phyloP scores from a whole-genome alignment of 345 rosid genomes.

The Pugionium cornutum region DNA sequence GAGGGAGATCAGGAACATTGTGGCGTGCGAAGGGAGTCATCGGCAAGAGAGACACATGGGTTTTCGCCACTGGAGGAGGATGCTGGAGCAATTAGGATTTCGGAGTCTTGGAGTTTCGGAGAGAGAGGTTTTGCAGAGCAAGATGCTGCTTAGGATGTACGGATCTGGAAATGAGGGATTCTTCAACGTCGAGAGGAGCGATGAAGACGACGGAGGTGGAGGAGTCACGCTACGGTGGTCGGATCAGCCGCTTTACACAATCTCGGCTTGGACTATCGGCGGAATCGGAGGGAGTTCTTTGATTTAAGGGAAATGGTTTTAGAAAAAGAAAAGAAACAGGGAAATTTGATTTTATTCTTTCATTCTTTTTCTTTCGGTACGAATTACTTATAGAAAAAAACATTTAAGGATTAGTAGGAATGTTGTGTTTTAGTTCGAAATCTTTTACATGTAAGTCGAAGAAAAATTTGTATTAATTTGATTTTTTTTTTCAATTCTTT shows the following conservation, averaged over 20 bases:
- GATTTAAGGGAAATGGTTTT: constrained; percentile 18
- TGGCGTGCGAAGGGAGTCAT: constrained; percentile 92
- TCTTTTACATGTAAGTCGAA: constrained; percentile 12
- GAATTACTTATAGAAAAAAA: background rate
- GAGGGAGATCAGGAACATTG: constrained; percentile 72
- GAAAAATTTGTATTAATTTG: background rate
- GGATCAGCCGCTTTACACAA: constrained; percentile 82
- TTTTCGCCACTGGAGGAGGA: constrained; percentile 64
- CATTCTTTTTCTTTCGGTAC: constrained; percentile 28
- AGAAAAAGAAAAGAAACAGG: background rate
- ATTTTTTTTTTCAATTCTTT: background rate
- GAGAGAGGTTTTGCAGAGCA: constrained; percentile 80
- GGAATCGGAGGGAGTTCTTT: constrained; percentile 68
- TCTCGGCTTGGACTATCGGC: constrained; percentile 78
- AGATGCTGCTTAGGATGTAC: constrained; percentile 88
- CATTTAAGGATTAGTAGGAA: constrained; percentile 3
- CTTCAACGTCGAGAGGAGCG: constrained; percentile 48
- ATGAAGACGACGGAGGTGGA: constrained; percentile 34
- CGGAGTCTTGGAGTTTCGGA: constrained; percentile 56
- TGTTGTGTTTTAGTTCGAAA: constrained; percentile 22
- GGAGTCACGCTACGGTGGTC: constrained; percentile 71
- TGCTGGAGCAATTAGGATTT: constrained; percentile 86
- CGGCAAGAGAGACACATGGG: constrained; percentile 76
- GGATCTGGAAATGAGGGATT: constrained; percentile 43
- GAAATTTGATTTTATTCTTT: constrained; percentile 34